A percentile compares a stretch with the other conserved stretches of the same genome.
These are phyloP conservation scores for Monascus purpureus DNA, from an alignment of 495 filamentous ascomycete genomes.

Conservation along the genomic window DNA sequence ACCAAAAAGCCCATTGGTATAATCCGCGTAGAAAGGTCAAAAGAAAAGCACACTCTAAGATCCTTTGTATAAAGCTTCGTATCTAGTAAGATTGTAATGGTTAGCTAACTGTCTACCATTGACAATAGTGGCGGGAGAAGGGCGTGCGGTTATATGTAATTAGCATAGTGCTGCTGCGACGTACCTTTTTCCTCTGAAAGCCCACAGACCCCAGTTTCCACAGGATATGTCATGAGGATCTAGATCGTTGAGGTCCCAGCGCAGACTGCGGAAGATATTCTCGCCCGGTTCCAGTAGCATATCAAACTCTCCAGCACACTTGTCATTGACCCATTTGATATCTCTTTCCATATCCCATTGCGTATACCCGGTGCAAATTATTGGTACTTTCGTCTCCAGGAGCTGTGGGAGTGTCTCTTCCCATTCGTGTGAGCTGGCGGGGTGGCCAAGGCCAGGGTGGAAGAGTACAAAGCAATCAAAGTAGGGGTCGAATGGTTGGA, in stretches of 20 bases:
- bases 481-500: conserved; percentile 92
- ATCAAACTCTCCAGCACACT: conserved; percentile 78
- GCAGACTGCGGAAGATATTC: conserved; percentile 84
- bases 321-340: conserved; percentile 73
- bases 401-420: conserved; percentile 74
- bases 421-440: conserved; percentile 87
- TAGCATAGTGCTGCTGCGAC: conserved; percentile 9
- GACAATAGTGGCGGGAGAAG: not conserved
- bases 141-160: not conserved
- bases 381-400: conserved; percentile 86
- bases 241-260: conserved; percentile 94
- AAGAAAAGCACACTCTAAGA: conserved; percentile 1
- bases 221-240: conserved; percentile 90
- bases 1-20: too few species aligned
- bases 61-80: conserved; percentile 25
- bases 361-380: conserved; percentile 90
- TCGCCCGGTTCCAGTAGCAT: conserved; percentile 82
- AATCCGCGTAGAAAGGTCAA: too few species aligned
- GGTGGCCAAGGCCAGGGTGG: conserved; percentile 91
- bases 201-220: conserved; percentile 95
- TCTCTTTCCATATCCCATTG: conserved; percentile 89
- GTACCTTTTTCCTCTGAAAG: conserved; percentile 92
- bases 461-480: conserved; percentile 94
- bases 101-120: not conserved
- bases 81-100: conserved; percentile 10